These are phyloP conservation scores for Scleromitrula shiraiana DNA, from an alignment of 2,329 filamentous ascomycete species.

Conservation along the genomic window DNA sequence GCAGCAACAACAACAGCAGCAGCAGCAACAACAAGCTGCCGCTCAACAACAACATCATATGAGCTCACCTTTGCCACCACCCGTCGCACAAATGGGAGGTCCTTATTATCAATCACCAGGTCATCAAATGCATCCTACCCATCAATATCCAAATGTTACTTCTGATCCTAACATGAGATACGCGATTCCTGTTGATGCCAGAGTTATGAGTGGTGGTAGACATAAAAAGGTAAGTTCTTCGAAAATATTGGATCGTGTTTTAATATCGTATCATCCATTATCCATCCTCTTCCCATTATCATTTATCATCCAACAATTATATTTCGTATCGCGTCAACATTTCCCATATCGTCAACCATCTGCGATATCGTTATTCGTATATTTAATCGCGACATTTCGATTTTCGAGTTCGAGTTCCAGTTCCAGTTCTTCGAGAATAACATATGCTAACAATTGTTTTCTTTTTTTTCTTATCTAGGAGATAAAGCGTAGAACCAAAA, in stretches of 20 bases:
- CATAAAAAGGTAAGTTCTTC: slow-evolving; percentile 45
- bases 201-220: slow-evolving; percentile 52
- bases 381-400: no score
- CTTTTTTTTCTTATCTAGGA: slow-evolving; percentile 40
- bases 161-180: slow-evolving; percentile 45
- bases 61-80: slow-evolving; percentile 45
- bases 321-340: no score
- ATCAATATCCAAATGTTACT: slow-evolving; percentile 39
- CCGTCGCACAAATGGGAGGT: slow-evolving; percentile 40
- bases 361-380: not conserved
- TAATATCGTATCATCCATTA: no score
- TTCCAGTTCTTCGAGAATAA: no score
- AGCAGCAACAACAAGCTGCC: no score
- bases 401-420: slow-evolving; percentile 6
- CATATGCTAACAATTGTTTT: slow-evolving; percentile 20
- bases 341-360: not conserved
- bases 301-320: not conserved
- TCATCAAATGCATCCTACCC: slow-evolving; percentile 33
- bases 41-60: slow-evolving; percentile 38
- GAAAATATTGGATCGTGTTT: no score
- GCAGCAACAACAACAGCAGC: slow-evolving; percentile 15
- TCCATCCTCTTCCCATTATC: not conserved
- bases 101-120: slow-evolving; percentile 41
- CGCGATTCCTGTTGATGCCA: slow-evolving; percentile 44
- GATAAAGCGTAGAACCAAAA: slow-evolving; percentile 69